A percentile compares a stretch with the other conserved stretches of the same genome.
These are phyloP conservation scores for Russula ochroleuca DNA, from an alignment of 768 basidiomycete species.

Conservation along the genomic window DNA sequence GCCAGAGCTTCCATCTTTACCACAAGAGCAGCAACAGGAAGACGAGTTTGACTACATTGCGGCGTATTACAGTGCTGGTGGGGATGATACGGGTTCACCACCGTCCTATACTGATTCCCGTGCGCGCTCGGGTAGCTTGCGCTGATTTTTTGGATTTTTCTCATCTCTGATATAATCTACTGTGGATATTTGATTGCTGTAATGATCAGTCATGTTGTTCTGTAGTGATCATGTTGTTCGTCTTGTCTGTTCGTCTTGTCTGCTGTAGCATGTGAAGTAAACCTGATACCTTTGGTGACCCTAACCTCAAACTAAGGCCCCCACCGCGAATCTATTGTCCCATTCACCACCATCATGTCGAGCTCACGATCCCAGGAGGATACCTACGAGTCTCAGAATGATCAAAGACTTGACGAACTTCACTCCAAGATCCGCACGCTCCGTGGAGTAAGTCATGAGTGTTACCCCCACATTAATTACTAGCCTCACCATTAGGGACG, in stretches of 20 bases:
- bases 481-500: not conserved
- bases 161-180: not conserved
- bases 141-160: slow-evolving; percentile 2
- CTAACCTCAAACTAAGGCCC: slow-evolving; percentile 15
- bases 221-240: not conserved
- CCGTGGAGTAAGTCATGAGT: slow-evolving; percentile 53
- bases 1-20: slow-evolving; percentile 12
- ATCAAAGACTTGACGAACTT: slow-evolving; percentile 76
- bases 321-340: too few relatives aligned
- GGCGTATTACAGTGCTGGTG: slow-evolving; percentile 41
- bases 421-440: slow-evolving; percentile 81
- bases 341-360: slow-evolving; percentile 20
- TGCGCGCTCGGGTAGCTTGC: slow-evolving; percentile 10
- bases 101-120: not conserved
- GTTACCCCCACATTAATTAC: too few relatives aligned
- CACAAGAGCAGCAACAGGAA: slow-evolving; percentile 32
- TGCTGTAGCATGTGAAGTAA: not conserved
- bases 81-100: slow-evolving; percentile 1
- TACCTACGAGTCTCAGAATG: slow-evolving; percentile 81
- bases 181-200: not conserved
- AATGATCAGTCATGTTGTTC: not conserved
- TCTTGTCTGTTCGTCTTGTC: not conserved
- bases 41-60: slow-evolving; percentile 56
- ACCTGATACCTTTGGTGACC: slow-evolving; percentile 1
- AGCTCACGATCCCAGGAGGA: slow-evolving; percentile 45